Conservation (phyloP, 352 stramenopile genomes). For the Pythium insidiosum region DNA sequence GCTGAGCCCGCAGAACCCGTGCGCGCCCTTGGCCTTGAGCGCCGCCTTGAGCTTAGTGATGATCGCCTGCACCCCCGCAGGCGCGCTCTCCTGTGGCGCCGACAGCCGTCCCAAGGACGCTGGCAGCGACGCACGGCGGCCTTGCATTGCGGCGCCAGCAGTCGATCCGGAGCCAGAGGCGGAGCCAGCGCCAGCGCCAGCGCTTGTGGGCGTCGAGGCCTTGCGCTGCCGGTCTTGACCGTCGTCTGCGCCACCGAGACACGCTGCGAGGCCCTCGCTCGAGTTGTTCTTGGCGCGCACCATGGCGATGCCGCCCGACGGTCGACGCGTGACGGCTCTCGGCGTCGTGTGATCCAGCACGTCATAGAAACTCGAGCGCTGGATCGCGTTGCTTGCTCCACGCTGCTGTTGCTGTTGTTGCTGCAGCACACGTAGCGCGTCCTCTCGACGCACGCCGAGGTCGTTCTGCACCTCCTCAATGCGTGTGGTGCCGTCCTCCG, state of each 20-base stretch:
- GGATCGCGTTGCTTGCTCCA: conserved; percentile 5
- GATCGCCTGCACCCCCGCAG: conserved; percentile 52
- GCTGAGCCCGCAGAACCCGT: conserved; percentile 66
- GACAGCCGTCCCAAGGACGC: no score
- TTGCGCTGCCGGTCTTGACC: neutral
- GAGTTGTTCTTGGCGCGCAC: conserved; percentile 36
- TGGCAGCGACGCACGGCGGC: no score
- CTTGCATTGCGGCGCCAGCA: neutral
- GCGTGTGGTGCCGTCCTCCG: conserved; percentile 32
- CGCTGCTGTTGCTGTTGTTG: conserved; percentile 13
- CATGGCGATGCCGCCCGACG: conserved; percentile 9
- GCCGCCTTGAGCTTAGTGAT: conserved; percentile 33
- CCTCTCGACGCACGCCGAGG: conserved; percentile 21
- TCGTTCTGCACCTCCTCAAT: conserved; percentile 45
- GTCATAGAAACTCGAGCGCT: conserved; percentile 38
- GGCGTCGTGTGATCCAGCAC: conserved; percentile 50
- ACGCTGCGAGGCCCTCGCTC: conserved; percentile 43
- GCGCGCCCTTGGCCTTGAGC: conserved; percentile 54
- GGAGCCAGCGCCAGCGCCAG: no score
- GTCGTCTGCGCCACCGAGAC: conserved; percentile 16
- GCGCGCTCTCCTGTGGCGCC: neutral
- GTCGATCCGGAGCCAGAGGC: no score
- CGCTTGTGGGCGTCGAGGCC: no score
- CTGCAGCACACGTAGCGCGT: conserved; percentile 23
- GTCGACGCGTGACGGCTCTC: conserved; percentile 2